Conservation (phyloP, 2,329 filamentous ascomycete genomes). For the Thielaviopsis ethacetica region DNA sequence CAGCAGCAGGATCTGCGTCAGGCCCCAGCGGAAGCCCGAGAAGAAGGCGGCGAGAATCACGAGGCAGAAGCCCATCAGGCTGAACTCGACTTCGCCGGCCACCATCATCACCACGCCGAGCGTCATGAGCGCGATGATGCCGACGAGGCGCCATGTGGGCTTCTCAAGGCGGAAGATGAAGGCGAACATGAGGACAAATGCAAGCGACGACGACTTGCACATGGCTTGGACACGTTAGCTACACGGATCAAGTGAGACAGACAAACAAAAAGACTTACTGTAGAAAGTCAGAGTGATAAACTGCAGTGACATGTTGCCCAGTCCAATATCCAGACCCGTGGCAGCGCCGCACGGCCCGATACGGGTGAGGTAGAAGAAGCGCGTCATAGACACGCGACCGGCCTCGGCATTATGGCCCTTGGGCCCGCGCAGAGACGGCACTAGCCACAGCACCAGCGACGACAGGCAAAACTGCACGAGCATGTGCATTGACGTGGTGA, state of each 20-base stretch:
- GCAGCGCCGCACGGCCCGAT: slow-evolving; percentile 84
- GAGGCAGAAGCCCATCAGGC: slow-evolving; percentile 70
- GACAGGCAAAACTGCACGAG: slow-evolving; percentile 78
- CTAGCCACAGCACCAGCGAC: slow-evolving; percentile 58
- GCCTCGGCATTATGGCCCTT: slow-evolving; percentile 30
- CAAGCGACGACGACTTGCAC: slow-evolving; percentile 95
- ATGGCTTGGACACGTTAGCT: slow-evolving; percentile 44
- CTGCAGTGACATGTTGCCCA: slow-evolving; percentile 89
- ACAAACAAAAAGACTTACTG: slow-evolving; percentile 35
- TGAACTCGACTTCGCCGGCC: slow-evolving; percentile 81
- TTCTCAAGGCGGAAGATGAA: slow-evolving; percentile 85
- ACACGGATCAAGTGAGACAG: neutral
- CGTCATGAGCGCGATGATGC: slow-evolving; percentile 86
- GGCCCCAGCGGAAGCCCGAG: slow-evolving; percentile 90
- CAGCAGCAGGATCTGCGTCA: slow-evolving; percentile 92
- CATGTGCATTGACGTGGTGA: slow-evolving; percentile 93
- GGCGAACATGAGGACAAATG: slow-evolving; percentile 88
- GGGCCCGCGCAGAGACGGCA: slow-evolving; percentile 66
- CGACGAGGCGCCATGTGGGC: slow-evolving; percentile 69
- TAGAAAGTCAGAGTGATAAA: slow-evolving; percentile 96
- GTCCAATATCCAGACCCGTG: slow-evolving; percentile 85
- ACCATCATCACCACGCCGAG: slow-evolving; percentile 95
- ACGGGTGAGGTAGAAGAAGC: slow-evolving; percentile 78
- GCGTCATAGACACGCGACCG: slow-evolving; percentile 55
- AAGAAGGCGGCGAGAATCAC: slow-evolving; percentile 91